Evolutionary conservation across 345 rosid genomes (phyloP).

Genomic region (Camelina sativa): DNA sequence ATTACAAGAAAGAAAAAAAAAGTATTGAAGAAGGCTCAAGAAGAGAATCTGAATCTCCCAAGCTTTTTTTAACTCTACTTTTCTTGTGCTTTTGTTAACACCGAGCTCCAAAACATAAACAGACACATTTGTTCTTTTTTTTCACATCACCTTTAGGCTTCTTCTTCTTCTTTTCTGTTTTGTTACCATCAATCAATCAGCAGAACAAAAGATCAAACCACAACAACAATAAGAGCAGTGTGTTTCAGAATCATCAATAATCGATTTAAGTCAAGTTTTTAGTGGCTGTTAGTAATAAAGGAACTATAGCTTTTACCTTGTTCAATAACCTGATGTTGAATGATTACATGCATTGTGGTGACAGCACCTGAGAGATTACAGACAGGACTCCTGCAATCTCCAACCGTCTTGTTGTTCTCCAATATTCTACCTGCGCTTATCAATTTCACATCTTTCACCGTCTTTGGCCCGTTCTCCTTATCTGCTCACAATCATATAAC

Average conservation of each 20-base stretch:
- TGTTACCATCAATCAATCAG: not conserved
- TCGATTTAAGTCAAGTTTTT: not conserved
- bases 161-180: slow-evolving; percentile 62
- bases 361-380: slow-evolving; percentile 78
- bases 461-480: slow-evolving; percentile 83
- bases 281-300: not conserved
- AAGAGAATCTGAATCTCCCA: slow-evolving; percentile 14
- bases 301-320: slow-evolving; percentile 64
- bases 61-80: slow-evolving; percentile 10
- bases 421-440: slow-evolving; percentile 85
- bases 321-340: slow-evolving; percentile 70
- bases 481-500: slow-evolving; percentile 50
- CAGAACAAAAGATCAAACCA: slow-evolving; percentile 16
- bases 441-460: slow-evolving; percentile 83
- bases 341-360: slow-evolving; percentile 93
- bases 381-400: slow-evolving; percentile 84
- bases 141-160: slow-evolving; percentile 52
- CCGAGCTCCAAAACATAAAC: slow-evolving; percentile 53
- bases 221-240: slow-evolving; percentile 14
- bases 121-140: slow-evolving; percentile 69
- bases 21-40: not conserved
- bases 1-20: not conserved
- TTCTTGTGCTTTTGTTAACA: slow-evolving; percentile 4
- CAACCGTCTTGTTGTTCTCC: slow-evolving; percentile 81
- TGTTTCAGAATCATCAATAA: not conserved